phyloP scores from a whole-genome alignment of 129 eudicot genomes.

The Lactuca saligna region DNA sequence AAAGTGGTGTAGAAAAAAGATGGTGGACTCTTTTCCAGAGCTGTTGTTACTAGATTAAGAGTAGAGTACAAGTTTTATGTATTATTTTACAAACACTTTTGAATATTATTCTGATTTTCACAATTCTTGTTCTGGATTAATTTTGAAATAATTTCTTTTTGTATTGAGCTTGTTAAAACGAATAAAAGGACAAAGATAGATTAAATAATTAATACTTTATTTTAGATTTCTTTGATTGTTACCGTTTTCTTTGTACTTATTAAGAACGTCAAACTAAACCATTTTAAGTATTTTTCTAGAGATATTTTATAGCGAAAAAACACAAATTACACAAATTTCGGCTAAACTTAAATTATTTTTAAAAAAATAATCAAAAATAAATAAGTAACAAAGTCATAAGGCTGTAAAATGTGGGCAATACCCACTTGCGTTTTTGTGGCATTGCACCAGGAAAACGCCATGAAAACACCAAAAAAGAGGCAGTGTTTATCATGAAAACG shows the following conservation, averaged over 20 bases:
- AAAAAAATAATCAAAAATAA: too few relatives aligned
- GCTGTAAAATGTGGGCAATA: too few relatives aligned
- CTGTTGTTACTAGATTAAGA: neutral
- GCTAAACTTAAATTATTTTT: too few relatives aligned
- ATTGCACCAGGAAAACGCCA: too few relatives aligned
- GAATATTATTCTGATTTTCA: neutral
- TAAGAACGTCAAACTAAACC: neutral
- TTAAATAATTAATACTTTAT: neutral
- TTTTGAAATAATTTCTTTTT: neutral
- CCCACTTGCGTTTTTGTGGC: too few relatives aligned
- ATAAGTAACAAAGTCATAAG: too few relatives aligned
- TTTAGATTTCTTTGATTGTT: neutral
- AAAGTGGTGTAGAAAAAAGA: constrained; percentile 20
- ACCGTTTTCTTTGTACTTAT: neutral
- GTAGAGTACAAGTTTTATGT: constrained; percentile 10
- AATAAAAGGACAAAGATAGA: neutral
- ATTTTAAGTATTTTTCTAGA: too few relatives aligned
- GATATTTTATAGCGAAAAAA: too few relatives aligned
- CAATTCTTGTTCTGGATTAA: constrained; percentile 4
- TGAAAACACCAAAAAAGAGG: too few relatives aligned
- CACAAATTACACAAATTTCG: too few relatives aligned
- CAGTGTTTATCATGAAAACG: too few relatives aligned
- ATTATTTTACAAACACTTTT: neutral
- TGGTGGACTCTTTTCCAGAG: constrained; percentile 21
- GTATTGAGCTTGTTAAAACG: neutral